Evolutionary conservation across 495 filamentous ascomycete genomes (phyloP), one percentile per base, ranked within the genome.

Genomic region (Podospora didyma): DNA sequence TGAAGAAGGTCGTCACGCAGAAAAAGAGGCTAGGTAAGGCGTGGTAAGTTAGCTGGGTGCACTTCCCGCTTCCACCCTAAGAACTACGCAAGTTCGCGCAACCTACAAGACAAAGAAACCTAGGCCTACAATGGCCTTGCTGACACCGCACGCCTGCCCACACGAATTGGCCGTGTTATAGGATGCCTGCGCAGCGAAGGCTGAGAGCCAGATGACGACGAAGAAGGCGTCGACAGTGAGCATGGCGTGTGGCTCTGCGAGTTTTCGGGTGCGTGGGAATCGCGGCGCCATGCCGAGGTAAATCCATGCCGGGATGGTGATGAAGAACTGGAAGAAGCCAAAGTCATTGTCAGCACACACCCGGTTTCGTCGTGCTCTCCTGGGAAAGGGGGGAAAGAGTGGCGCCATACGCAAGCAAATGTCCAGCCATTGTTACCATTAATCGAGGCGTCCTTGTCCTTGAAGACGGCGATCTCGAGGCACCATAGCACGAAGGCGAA

Each of bases 191-290:
- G 85, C 80, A 5, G 90, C 80, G 73, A 92, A 94, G 0, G 86
- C 92, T 7, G 86, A 83, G 56, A 96, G 84, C 92, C 92, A 97
- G 62, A 96, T 73, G 44, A 96, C 70, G 42, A 82, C 72, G 67
- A 87, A 93, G 26, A 93, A 49, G 3, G 76, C 72, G 67, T 97
- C 93, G 46, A 95, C 73, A 5, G 78, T 79, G 19, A 87, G 82
- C 71, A 96, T 89, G 51, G 82, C 90, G 67, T 94, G 92, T 10
- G 89, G 86, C 61, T 96, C 86, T 46, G 89, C 89, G 59, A 92
- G 83, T 62, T 84, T 86, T 26, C 82, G 80, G 26, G 91, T 89
- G 56, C 91, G 85, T n/a, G 84, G 79, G 77, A 89, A 96, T 65
- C 89, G 85, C 22, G 90, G 92, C 5, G 90, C 84, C 75, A 91